Evolutionary conservation across 1,139 yeast species (phyloP).

Genomic region (Zygosaccharomyces pseudobailii): DNA sequence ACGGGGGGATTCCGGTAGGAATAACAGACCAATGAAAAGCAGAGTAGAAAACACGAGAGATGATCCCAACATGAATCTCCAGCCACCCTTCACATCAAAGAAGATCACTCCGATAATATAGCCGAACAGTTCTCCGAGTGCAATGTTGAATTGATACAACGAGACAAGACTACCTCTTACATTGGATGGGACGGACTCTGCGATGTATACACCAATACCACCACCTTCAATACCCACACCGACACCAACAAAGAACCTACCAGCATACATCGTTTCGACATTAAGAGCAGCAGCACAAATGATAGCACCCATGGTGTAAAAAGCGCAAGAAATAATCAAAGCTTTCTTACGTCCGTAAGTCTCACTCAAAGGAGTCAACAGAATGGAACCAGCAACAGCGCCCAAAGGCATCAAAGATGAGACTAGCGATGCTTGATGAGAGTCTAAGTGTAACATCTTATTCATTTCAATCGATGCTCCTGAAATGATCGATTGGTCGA

Average conservation of each 20-base stretch:
- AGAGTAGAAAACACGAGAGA: conserved; percentile 53
- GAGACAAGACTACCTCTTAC: conserved; percentile 57
- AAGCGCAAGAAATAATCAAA: conserved; percentile 48
- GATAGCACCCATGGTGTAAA: conserved; percentile 54
- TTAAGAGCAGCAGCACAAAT: conserved; percentile 47
- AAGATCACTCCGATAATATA: conserved; percentile 54
- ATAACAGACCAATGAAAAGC: conserved; percentile 44
- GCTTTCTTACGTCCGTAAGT: conserved; percentile 49
- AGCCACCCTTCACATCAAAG: conserved; percentile 48
- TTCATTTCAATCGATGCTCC: conserved; percentile 54
- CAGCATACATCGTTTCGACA: conserved; percentile 47
- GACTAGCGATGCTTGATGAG: conserved; percentile 42
- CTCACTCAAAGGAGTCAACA: conserved; percentile 48
- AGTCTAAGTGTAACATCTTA: conserved; percentile 36
- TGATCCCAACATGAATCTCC: conserved; percentile 60
- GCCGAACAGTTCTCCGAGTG: conserved; percentile 56
- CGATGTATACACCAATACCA: conserved; percentile 53
- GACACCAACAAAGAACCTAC: conserved; percentile 51
- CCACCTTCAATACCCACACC: conserved; percentile 62
- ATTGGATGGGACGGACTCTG: conserved; percentile 56
- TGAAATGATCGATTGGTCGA: conserved; percentile 52
- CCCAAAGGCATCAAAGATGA: conserved; percentile 58
- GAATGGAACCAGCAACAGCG: conserved; percentile 48
- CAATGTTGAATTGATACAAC: conserved; percentile 53
- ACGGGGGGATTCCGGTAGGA: conserved; percentile 50